A percentile compares a stretch with the other conserved stretches of the same genome.
These are phyloP conservation scores for Aspergillus niger DNA, from an alignment of 2,329 filamentous ascomycete genomes.

Conservation along the genomic window DNA sequence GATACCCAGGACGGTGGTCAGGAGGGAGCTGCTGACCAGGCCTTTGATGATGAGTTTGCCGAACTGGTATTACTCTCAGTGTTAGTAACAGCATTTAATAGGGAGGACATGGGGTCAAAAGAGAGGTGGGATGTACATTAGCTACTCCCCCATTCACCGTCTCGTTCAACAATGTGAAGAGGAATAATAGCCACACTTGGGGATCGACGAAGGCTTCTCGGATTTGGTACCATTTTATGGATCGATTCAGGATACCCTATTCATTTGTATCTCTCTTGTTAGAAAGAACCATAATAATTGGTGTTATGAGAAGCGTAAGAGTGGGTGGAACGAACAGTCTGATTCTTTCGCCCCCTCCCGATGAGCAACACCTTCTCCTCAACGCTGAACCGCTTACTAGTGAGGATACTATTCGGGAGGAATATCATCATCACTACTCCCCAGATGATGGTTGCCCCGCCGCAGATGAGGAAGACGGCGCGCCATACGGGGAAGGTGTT, in stretches of 20 bases:
- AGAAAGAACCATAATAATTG: not conserved
- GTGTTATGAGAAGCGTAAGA: not conserved
- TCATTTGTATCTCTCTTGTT: not conserved
- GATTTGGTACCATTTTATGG: slow-evolving; percentile 53
- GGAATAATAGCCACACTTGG: slow-evolving; percentile 49
- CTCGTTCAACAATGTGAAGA: slow-evolving; percentile 56
- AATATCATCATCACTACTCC: slow-evolving; percentile 43
- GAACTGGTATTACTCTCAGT: slow-evolving; percentile 34
- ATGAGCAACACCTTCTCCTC: slow-evolving; percentile 51
- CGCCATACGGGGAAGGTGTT: slow-evolving; percentile 48
- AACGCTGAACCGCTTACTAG: slow-evolving; percentile 44
- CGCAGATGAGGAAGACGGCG: slow-evolving; percentile 50
- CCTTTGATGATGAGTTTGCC: slow-evolving; percentile 55
- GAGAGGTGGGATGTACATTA: slow-evolving; percentile 32
- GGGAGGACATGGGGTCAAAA: too few species aligned
- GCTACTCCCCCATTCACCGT: slow-evolving; percentile 55
- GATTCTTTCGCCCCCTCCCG: slow-evolving; percentile 33
- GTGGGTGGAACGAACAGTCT: slow-evolving; percentile 7
- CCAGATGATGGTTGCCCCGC: slow-evolving; percentile 48
- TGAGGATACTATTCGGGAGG: slow-evolving; percentile 49
- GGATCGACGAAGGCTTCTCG: slow-evolving; percentile 50
- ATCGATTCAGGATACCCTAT: slow-evolving; percentile 49
- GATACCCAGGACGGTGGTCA: slow-evolving; percentile 57
- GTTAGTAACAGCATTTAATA: too few species aligned
- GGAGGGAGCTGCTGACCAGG: slow-evolving; percentile 49